Percentiles rank a stretch among this genome's conserved stretches.
Evolutionary conservation across 768 basidiomycete genomes (phyloP).

Genomic region (Leccinum pellstonianum): DNA sequence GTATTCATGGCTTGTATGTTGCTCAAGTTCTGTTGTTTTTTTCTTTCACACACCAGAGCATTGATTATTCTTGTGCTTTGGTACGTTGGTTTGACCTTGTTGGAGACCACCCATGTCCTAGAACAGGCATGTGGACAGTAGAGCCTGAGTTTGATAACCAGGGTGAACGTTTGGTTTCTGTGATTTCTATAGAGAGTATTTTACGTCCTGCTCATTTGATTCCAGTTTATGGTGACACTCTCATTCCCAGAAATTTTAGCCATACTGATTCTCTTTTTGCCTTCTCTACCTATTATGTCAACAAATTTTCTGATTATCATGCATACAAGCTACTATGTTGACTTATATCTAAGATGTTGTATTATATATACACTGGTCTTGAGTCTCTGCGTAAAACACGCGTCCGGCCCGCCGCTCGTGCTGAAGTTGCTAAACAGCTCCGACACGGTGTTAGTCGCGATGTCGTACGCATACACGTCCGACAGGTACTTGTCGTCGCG

Average conservation of each 20-base stretch:
- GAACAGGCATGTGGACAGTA: too few relatives aligned
- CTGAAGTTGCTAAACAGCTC: constrained; percentile 67
- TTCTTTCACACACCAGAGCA: background rate
- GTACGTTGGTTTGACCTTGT: background rate
- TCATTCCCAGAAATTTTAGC: too few relatives aligned
- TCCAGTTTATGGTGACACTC: too few relatives aligned
- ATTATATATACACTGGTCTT: too few relatives aligned
- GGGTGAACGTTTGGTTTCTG: too few relatives aligned
- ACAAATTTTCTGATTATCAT: background rate
- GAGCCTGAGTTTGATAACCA: too few relatives aligned
- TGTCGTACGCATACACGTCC: constrained; percentile 76
- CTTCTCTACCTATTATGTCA: background rate
- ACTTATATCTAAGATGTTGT: too few relatives aligned
- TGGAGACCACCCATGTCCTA: too few relatives aligned
- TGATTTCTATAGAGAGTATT: too few relatives aligned
- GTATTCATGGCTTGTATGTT: background rate
- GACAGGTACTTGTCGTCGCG: constrained; percentile 63
- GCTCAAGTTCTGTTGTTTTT: background rate
- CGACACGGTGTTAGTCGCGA: constrained; percentile 52
- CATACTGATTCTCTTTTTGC: background rate
- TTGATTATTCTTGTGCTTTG: background rate
- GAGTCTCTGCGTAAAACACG: constrained; percentile 66
- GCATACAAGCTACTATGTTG: too few relatives aligned
- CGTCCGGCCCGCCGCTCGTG: constrained; percentile 60
- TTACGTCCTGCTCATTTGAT: too few relatives aligned